A percentile compares a stretch with the other conserved stretches of the same genome.
phyloP scores from a whole-genome alignment of 352 stramenopile species.

The Lagenidium giganteum region DNA sequence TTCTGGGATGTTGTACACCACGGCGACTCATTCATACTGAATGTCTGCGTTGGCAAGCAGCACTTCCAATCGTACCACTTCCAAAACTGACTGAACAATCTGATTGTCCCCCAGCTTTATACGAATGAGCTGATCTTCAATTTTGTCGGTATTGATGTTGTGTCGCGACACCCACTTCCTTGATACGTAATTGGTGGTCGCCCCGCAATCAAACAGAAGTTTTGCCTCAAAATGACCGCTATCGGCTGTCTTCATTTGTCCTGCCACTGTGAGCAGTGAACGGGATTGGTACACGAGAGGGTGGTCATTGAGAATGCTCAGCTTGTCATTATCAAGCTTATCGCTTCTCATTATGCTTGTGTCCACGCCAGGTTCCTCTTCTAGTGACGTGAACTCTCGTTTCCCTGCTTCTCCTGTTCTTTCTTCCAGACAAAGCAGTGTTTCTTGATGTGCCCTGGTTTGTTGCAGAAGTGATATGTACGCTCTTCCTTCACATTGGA shows the following conservation, averaged over 20 bases:
- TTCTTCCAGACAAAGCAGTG: too few relatives aligned
- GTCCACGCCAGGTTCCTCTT: conserved; percentile 12
- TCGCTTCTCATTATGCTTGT: conserved; percentile 5
- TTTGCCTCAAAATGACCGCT: conserved; percentile 7
- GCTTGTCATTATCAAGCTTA: conserved; percentile 13
- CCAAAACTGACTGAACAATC: too few relatives aligned
- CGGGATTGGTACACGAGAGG: conserved; percentile 11
- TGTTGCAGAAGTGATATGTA: conserved; percentile 10
- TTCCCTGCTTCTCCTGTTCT: conserved; percentile 8
- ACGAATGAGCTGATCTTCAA: conserved; percentile 8
- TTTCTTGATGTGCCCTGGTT: conserved; percentile 6
- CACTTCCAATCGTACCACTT: too few relatives aligned
- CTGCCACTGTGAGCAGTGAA: conserved; percentile 6
- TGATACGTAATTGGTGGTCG: conserved; percentile 14
- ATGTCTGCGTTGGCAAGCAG: too few relatives aligned
- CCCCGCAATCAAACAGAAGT: conserved; percentile 12
- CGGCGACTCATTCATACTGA: too few relatives aligned
- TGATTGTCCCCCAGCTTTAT: too few relatives aligned
- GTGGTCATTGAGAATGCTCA: conserved; percentile 15
- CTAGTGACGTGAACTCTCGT: conserved; percentile 13
- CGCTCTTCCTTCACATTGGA: too few relatives aligned
- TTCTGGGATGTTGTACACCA: too few relatives aligned
- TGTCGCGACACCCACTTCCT: conserved; percentile 13
- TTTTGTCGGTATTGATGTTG: conserved; percentile 1
- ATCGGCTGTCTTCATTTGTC: conserved; percentile 8